These are phyloP conservation scores for Beauveria varroae DNA, from an alignment of 2,329 filamentous ascomycete genomes.

Conservation along the genomic window DNA sequence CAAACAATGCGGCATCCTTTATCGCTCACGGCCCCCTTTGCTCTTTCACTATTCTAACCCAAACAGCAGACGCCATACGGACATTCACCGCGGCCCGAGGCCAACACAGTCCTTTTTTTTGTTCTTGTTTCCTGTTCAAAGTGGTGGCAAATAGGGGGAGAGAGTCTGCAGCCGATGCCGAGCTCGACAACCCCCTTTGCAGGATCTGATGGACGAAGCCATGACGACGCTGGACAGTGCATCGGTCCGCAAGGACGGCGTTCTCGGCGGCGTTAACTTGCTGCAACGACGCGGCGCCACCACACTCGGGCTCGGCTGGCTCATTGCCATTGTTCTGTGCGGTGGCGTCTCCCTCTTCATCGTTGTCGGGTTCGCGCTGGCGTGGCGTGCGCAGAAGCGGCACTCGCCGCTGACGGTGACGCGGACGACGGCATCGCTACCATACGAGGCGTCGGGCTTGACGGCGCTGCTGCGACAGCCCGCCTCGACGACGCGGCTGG, in stretches of 20 bases:
- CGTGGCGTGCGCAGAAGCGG: constrained; percentile 27
- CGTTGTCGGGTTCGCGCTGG: constrained; percentile 33
- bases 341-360: constrained; percentile 40
- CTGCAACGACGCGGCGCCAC: not conserved
- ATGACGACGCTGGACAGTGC: not conserved
- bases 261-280: not conserved
- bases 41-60: not conserved
- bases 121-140: not conserved
- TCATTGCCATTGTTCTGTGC: constrained; percentile 39
- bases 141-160: not conserved
- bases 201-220: not conserved
- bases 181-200: not conserved
- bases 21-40: not conserved
- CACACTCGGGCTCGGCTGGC: constrained; percentile 26
- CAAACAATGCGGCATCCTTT: not conserved
- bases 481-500: constrained; percentile 21
- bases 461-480: constrained; percentile 9
- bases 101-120: not conserved
- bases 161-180: not conserved
- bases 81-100: not conserved
- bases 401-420: constrained; percentile 15
- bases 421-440: constrained; percentile 2
- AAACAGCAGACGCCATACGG: not conserved
- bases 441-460: constrained; percentile 3
- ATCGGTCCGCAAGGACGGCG: not conserved